phyloP scores from a whole-genome alignment of 2,329 filamentous ascomycete species.

The Aspergillus pseudoviridinutans region DNA sequence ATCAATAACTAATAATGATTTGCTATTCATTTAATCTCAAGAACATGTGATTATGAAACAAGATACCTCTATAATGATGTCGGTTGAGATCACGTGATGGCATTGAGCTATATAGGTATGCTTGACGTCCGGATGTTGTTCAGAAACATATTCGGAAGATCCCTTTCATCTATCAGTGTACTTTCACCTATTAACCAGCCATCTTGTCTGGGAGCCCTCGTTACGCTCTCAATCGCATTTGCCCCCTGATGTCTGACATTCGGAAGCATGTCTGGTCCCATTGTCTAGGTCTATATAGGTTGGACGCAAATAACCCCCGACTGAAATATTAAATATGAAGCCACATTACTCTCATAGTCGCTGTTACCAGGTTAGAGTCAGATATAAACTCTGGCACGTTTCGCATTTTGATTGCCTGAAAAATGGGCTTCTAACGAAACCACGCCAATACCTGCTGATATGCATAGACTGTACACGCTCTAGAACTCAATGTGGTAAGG shows the following conservation, averaged over 20 bases:
- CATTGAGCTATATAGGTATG: neutral
- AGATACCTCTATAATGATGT: neutral
- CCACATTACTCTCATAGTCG: neutral
- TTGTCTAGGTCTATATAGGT: no score
- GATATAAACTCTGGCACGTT: neutral
- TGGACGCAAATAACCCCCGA: neutral
- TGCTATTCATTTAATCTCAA: neutral
- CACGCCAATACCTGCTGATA: slow-evolving; percentile 31
- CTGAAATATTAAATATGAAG: neutral
- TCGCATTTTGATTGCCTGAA: neutral
- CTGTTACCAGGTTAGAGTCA: neutral
- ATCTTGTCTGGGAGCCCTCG: neutral
- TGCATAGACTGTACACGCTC: slow-evolving; percentile 39
- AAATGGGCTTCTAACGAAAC: slow-evolving; percentile 22
- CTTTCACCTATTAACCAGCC: neutral
- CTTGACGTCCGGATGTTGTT: neutral
- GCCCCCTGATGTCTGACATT: neutral
- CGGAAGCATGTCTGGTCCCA: neutral
- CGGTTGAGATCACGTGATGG: neutral
- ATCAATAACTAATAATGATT: neutral
- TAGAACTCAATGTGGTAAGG: slow-evolving; percentile 18
- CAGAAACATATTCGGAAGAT: neutral
- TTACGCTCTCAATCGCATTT: neutral
- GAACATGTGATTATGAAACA: neutral
- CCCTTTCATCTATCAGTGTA: neutral